Evolutionary conservation across 2,329 filamentous ascomycete species (phyloP).

Genomic region (Xylaria sp.): DNA sequence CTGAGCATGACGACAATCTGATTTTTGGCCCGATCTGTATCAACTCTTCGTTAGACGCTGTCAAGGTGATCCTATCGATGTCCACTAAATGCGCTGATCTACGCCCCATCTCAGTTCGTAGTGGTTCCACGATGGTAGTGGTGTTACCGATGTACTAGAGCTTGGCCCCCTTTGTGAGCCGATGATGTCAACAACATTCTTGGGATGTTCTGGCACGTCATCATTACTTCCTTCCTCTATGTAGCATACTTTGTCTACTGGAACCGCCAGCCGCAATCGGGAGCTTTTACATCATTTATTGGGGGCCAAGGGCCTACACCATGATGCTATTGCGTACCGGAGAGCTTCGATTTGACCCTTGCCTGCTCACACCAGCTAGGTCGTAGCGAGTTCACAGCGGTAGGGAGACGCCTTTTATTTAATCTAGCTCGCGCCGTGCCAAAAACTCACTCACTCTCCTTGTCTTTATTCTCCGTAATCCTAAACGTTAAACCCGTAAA

Average conservation of each 20-base stretch:
- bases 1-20: too few species aligned
- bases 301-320: background rate
- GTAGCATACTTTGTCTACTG: background rate
- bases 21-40: too few species aligned
- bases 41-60: too few species aligned
- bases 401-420: background rate
- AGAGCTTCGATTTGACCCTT: background rate
- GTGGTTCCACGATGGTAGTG: background rate
- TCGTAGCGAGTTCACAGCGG: too few species aligned
- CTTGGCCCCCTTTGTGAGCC: background rate
- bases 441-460: background rate
- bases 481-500: background rate
- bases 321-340: background rate
- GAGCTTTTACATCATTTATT: background rate
- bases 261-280: background rate
- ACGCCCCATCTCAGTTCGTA: background rate
- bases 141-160: background rate
- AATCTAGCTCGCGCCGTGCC: background rate
- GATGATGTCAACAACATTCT: slow-evolving; percentile 23
- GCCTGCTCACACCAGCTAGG: too few species aligned
- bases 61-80: slow-evolving; percentile 18
- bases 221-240: slow-evolving; percentile 1
- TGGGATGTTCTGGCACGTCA: slow-evolving; percentile 23
- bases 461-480: background rate
- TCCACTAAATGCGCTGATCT: slow-evolving; percentile 1